These are phyloP conservation scores for Cladosporium sp. DNA, from an alignment of 2,329 filamentous ascomycete genomes.

Conservation along the genomic window DNA sequence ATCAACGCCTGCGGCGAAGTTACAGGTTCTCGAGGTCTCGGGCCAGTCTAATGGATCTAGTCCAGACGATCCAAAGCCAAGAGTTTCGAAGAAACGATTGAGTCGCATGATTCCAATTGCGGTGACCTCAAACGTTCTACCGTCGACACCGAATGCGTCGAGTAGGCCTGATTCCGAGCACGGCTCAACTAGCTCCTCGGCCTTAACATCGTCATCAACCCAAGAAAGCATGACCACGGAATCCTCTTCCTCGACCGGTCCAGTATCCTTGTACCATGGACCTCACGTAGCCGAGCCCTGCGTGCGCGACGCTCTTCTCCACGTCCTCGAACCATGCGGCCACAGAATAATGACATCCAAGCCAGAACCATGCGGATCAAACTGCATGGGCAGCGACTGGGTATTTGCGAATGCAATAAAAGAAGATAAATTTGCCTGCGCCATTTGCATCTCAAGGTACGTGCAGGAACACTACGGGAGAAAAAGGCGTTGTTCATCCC, in stretches of 20 bases:
- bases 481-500: conserved; percentile 14
- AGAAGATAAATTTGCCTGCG: conserved; percentile 15
- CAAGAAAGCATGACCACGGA: not conserved
- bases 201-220: conserved; percentile 11
- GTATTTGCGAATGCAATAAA: conserved; percentile 14
- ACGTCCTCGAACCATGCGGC: conserved; percentile 16
- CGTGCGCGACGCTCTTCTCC: conserved; percentile 10
- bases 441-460: conserved; percentile 16
- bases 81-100: not conserved
- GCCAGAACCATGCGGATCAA: conserved; percentile 16
- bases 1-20: no score
- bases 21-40: no score
- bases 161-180: conserved; percentile 10
- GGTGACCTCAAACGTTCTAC: not conserved
- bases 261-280: conserved; percentile 4
- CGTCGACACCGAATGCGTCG: not conserved
- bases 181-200: conserved; percentile 11
- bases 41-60: no score
- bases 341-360: conserved; percentile 19
- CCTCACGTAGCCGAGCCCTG: conserved; percentile 17
- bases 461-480: conserved; percentile 15
- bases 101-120: not conserved
- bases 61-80: no score
- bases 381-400: conserved; percentile 14
- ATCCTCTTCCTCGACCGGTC: not conserved